phyloP scores from a whole-genome alignment of 805 yeast genomes.

The Ogataea ramenticola region DNA sequence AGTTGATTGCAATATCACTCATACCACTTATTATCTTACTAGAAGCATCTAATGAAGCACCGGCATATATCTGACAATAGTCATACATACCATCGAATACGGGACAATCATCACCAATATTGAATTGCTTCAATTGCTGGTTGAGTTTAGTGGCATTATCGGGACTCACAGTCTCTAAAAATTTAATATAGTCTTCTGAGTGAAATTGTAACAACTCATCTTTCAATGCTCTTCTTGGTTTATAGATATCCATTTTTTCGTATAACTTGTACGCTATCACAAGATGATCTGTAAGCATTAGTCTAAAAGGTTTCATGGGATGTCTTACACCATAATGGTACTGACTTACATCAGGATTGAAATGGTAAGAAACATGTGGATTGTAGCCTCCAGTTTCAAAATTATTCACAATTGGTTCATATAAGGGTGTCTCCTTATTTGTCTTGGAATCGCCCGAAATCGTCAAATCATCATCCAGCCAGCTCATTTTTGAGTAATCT shows the following conservation, averaged over 20 bases:
- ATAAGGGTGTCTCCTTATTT: conserved; percentile 33
- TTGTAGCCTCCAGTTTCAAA: conserved; percentile 31
- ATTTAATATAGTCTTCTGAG: conserved; percentile 77
- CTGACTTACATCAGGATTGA: conserved; percentile 68
- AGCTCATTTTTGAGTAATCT: conserved; percentile 2
- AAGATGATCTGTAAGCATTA: conserved; percentile 89
- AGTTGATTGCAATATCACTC: conserved; percentile 91
- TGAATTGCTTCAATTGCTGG: conserved; percentile 58
- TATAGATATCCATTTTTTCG: conserved; percentile 83
- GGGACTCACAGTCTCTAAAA: conserved; percentile 70
- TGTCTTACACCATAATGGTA: conserved; percentile 91
- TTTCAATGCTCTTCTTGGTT: conserved; percentile 74
- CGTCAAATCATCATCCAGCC: conserved; percentile 22
- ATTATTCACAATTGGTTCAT: conserved; percentile 34
- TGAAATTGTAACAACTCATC: conserved; percentile 81
- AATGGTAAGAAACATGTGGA: conserved; percentile 79
- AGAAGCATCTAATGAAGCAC: conserved; percentile 92
- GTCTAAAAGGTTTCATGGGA: conserved; percentile 97
- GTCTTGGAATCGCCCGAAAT: conserved; percentile 19
- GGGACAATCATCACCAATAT: conserved; percentile 92
- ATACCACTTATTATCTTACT: conserved; percentile 77
- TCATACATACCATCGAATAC: conserved; percentile 93
- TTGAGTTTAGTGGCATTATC: conserved; percentile 56
- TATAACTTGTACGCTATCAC: conserved; percentile 80
- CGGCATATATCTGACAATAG: conserved; percentile 81